Evolutionary conservation across 2,329 filamentous ascomycete species (phyloP).

Genomic region (Colletotrichum sp.): DNA sequence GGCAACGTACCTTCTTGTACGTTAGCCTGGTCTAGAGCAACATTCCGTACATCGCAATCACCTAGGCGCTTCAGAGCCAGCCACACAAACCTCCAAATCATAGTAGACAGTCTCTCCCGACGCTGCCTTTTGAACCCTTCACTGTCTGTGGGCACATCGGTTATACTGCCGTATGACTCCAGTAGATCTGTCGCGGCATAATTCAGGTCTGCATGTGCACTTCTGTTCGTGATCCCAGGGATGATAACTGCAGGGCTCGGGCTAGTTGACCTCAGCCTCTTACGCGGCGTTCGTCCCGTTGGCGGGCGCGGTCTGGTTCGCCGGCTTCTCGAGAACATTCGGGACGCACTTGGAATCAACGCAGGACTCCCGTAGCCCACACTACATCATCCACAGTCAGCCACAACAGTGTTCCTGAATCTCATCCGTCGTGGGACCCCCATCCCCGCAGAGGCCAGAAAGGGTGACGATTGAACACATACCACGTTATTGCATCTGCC

Average conservation of each 20-base stretch:
- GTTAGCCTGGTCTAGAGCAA: neutral
- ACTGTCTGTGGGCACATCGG: neutral
- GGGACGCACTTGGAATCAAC: neutral
- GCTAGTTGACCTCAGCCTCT: neutral
- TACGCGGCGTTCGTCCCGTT: neutral
- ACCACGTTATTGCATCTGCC: neutral
- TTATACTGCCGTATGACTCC: too few species aligned
- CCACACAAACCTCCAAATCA: neutral
- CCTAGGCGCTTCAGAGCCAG: neutral
- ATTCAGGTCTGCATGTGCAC: neutral
- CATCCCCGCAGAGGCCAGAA: neutral
- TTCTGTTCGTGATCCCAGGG: accelerated
- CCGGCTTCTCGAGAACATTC: neutral
- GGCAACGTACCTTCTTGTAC: neutral
- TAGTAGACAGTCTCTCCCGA: accelerated
- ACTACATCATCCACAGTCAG: neutral
- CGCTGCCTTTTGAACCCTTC: accelerated
- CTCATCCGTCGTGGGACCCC: too few species aligned
- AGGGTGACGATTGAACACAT: neutral
- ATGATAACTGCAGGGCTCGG: neutral
- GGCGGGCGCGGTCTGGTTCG: neutral
- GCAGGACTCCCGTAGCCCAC: neutral
- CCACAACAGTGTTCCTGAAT: neutral
- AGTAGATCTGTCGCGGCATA: too few species aligned
- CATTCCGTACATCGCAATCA: neutral